These are phyloP conservation scores for Trypanosoma congolense DNA, from an alignment of 208 protist species.

Conservation along the genomic window DNA sequence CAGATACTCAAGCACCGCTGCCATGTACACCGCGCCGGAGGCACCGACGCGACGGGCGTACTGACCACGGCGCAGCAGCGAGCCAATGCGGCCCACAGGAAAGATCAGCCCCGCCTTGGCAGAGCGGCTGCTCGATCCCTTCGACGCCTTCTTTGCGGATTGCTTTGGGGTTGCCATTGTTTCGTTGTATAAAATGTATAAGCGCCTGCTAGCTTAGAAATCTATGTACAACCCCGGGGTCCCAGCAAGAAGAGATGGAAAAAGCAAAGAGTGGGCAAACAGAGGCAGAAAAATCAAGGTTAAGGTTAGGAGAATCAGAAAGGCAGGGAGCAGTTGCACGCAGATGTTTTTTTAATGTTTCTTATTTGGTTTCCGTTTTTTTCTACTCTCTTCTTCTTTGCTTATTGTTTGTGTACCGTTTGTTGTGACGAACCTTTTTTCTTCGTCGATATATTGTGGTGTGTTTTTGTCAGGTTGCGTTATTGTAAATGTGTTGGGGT, in stretches of 20 bases:
- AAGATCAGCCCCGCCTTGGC: slow-evolving; percentile 97
- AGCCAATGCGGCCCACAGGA: slow-evolving; percentile 97
- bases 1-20: slow-evolving; percentile 98
- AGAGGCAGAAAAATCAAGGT: slow-evolving; percentile 1
- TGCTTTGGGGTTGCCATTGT: slow-evolving; percentile 61
- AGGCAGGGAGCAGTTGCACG: too few relatives aligned
- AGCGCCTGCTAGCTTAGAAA: not conserved
- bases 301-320: too few relatives aligned
- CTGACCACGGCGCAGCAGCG: slow-evolving; percentile 92
- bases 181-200: not conserved
- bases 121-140: slow-evolving; percentile 83
- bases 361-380: slow-evolving; percentile 11
- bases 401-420: not conserved
- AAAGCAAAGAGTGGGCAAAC: not conserved
- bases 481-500: slow-evolving; percentile 15
- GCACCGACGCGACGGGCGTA: slow-evolving; percentile 96
- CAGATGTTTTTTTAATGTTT: slow-evolving; percentile 1
- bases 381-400: slow-evolving; percentile 1
- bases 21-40: slow-evolving; percentile 98
- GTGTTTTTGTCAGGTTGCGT: not conserved
- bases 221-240: not conserved
- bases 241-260: not conserved
- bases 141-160: slow-evolving; percentile 61
- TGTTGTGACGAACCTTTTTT: slow-evolving; percentile 2
- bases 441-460: slow-evolving; percentile 9